A percentile compares a stretch with the other conserved stretches of the same genome.
phyloP scores from a whole-genome alignment of 306 rosid genomes.

The Quercus agrifolia region DNA sequence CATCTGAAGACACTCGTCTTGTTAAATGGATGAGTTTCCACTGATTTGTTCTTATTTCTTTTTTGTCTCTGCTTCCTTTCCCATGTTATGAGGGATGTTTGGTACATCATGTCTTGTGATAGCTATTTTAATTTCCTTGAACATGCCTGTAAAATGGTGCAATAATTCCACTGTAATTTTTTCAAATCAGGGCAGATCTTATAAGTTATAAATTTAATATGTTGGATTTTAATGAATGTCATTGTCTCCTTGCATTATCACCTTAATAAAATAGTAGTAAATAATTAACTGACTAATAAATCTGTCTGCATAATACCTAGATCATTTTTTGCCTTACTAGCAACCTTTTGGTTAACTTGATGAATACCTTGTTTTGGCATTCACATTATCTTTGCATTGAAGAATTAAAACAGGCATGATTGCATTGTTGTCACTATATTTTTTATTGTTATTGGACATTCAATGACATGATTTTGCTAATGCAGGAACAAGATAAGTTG shows the following conservation, averaged over 20 bases:
- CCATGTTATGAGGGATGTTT: no score
- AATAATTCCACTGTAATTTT: neutral
- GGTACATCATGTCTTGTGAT: neutral
- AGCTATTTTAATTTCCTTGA: neutral
- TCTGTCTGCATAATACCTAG: neutral
- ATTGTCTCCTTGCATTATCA: neutral
- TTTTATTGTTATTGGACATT: neutral
- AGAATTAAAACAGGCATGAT: neutral
- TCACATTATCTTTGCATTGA: neutral
- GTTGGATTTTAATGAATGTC: neutral
- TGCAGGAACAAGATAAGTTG: slow-evolving; percentile 69
- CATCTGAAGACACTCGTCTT: neutral
- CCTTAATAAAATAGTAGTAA: neutral
- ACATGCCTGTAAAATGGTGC: neutral
- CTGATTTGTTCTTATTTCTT: no score
- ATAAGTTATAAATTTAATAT: neutral
- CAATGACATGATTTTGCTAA: slow-evolving; percentile 21
- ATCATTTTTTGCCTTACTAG: neutral
- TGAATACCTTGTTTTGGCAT: neutral
- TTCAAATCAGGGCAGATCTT: neutral
- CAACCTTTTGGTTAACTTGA: neutral
- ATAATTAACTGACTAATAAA: neutral
- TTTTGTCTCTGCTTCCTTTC: no score
- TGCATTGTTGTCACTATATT: neutral
- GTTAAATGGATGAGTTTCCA: no score